phyloP scores from a whole-genome alignment of 2,329 filamentous ascomycete species.

The Colletotrichum lentis region DNA sequence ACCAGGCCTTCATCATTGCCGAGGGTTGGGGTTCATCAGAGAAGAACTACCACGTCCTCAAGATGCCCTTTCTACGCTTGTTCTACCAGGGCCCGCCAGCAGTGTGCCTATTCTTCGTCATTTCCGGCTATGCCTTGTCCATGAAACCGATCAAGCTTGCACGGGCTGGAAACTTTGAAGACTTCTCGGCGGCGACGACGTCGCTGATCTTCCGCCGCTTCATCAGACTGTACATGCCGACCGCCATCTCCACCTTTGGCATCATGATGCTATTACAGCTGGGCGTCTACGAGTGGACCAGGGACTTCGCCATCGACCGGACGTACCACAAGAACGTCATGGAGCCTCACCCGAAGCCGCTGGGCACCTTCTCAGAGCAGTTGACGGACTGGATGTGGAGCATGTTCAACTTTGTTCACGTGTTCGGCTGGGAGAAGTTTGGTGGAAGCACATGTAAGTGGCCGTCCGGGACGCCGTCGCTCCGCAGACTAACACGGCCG shows the following conservation, averaged over 20 bases:
- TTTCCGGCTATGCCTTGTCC: slow-evolving; percentile 68
- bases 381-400: slow-evolving; percentile 56
- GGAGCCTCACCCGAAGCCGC: slow-evolving; percentile 56
- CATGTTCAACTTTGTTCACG: slow-evolving; percentile 60
- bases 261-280: slow-evolving; percentile 55
- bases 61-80: slow-evolving; percentile 63
- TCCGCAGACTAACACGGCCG: slow-evolving; percentile 40
- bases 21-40: slow-evolving; percentile 58
- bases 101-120: slow-evolving; percentile 69
- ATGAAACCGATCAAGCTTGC: slow-evolving; percentile 60
- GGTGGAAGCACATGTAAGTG: slow-evolving; percentile 56
- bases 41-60: slow-evolving; percentile 56
- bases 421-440: slow-evolving; percentile 60
- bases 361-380: slow-evolving; percentile 52
- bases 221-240: slow-evolving; percentile 62
- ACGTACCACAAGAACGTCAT: slow-evolving; percentile 58
- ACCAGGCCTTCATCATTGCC: slow-evolving; percentile 61
- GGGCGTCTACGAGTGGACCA: slow-evolving; percentile 59
- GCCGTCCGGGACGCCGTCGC: slow-evolving; percentile 25
- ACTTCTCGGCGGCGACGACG: slow-evolving; percentile 56
- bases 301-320: slow-evolving; percentile 55
- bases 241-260: slow-evolving; percentile 59
- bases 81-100: slow-evolving; percentile 64
- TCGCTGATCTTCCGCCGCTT: slow-evolving; percentile 62
- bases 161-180: slow-evolving; percentile 49